A percentile compares a stretch with the other conserved stretches of the same genome.
phyloP scores from a whole-genome alignment of 345 rosid genomes.

The Sonneratia caseolaris region DNA sequence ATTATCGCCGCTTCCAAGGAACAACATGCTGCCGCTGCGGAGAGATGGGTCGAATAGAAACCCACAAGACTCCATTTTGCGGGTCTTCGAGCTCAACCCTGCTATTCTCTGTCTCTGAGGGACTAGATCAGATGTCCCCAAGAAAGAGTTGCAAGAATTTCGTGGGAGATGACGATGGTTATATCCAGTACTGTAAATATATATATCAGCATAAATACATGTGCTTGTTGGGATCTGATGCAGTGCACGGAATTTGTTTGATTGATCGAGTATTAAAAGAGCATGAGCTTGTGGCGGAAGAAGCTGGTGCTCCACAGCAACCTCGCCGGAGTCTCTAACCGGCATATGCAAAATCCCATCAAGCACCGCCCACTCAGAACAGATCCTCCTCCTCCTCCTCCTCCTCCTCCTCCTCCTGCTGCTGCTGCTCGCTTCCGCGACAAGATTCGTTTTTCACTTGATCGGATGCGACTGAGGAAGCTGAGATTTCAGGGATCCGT shows the following conservation, averaged over 20 bases:
- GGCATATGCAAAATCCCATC: slow-evolving; percentile 88
- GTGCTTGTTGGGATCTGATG: slow-evolving; percentile 1
- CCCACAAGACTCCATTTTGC: slow-evolving; percentile 52
- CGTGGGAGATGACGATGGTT: neutral
- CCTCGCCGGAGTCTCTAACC: slow-evolving; percentile 75
- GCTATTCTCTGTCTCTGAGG: neutral
- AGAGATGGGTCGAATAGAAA: slow-evolving; percentile 55
- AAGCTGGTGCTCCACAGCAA: slow-evolving; percentile 82
- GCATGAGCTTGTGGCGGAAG: slow-evolving; percentile 82
- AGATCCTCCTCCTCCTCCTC: slow-evolving; percentile 6
- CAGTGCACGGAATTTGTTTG: too few relatives aligned
- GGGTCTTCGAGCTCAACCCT: neutral
- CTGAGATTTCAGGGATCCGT: neutral
- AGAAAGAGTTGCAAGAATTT: neutral
- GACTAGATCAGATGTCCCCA: neutral
- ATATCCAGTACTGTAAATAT: neutral
- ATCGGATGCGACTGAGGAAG: neutral
- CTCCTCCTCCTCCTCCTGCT: slow-evolving; percentile 8
- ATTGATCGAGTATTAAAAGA: slow-evolving; percentile 32
- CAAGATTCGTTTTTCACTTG: neutral
- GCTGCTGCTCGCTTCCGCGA: neutral
- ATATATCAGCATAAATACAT: neutral
- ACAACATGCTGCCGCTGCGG: slow-evolving; percentile 50
- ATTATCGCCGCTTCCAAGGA: slow-evolving; percentile 42
- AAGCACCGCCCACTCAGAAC: slow-evolving; percentile 14